Conservation (phyloP, 2,329 filamentous ascomycete genomes). For the Gyromitra esculenta region DNA sequence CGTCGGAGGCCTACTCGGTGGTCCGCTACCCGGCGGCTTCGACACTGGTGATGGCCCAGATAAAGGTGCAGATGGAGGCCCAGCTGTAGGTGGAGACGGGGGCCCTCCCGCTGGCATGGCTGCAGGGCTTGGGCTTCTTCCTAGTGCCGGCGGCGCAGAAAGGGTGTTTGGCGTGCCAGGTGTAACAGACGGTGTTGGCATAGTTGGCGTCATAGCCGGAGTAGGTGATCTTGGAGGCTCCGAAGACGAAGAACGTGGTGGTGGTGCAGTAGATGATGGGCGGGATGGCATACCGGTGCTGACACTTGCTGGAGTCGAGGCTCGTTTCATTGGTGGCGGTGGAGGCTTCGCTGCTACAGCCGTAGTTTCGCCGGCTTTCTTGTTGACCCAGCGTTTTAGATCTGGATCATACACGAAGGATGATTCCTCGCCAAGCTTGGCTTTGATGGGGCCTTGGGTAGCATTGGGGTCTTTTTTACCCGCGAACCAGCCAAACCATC, state of each 20-base stretch:
- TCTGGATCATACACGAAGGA: conserved; percentile 94
- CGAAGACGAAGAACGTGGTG: conserved; percentile 11
- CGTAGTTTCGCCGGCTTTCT: conserved; percentile 79
- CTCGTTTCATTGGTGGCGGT: conserved; percentile 79
- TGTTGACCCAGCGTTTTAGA: conserved; percentile 98
- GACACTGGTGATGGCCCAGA: conserved; percentile 53
- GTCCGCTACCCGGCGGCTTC: conserved; percentile 58
- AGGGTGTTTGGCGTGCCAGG: conserved; percentile 68
- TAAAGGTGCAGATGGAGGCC: conserved; percentile 52
- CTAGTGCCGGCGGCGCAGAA: conserved; percentile 46
- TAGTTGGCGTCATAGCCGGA: conserved; percentile 68
- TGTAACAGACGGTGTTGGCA: conserved; percentile 55
- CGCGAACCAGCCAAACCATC: conserved; percentile 90
- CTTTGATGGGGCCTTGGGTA: conserved; percentile 72
- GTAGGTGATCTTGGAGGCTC: conserved; percentile 35
- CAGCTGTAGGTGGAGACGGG: conserved; percentile 20
- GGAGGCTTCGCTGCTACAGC: conserved; percentile 69
- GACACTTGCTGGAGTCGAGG: conserved; percentile 57
- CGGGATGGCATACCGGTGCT: conserved; percentile 65
- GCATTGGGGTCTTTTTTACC: conserved; percentile 69
- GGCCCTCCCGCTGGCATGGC: conserved; percentile 29
- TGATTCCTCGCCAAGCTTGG: conserved; percentile 92
- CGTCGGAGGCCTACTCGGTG: conserved; percentile 59
- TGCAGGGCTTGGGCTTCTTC: conserved; percentile 49
- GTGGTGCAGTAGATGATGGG: conserved; percentile 66